Evolutionary conservation across 1,284 basidiomycete genomes (phyloP), one percentile per base, ranked within the genome.

Genomic region (Wolfiporia cocos): DNA sequence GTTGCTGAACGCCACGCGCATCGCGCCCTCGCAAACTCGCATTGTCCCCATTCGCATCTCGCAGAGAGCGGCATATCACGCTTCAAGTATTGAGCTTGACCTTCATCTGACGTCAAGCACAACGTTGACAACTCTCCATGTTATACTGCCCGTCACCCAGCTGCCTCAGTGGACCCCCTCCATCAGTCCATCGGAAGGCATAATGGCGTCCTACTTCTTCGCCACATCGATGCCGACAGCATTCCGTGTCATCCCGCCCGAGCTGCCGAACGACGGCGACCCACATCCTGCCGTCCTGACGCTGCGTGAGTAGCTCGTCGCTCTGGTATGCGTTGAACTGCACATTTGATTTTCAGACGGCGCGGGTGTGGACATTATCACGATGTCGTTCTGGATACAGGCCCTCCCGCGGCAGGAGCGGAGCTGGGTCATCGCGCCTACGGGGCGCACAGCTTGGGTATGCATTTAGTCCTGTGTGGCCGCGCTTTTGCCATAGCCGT

Each of bases 391-490:
- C 50, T 86, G 81, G 82, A 58, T 67, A 1, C 66, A 76, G 37
- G 70, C 82, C 3, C 60, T 91, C 19, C 72, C 74, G 2, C 67
- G 70, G 4, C 79, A 81, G 43, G 53, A 66, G 22, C 60, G 66
- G 9, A 78, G 73, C 45, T 92, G 89, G 89, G 61, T 81, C 5
- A 63, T 90, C n/a, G 61, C 82, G 10, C 85, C 87, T 0, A 72
- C 74, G 12, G 89, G 89, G 1, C 66, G 81, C 29, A 88, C 86
- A 2, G 70, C 78, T 32, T 90, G 86, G 86, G 85, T 81, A 58
- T 37, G 63, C 47, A 3, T n/a, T n/a, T n/a, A n/a, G n/a, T n/a
- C n/a, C n/a, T n/a, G n/a, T n/a, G n/a, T n/a, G n/a, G n/a, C n/a
- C n/a, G n/a, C n/a, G n/a, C n/a, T n/a, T n/a, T n/a, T n/a, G n/a